These are phyloP conservation scores for Pseudofabraea citricarpa DNA, from an alignment of 2,329 filamentous ascomycete genomes.

Conservation along the genomic window DNA sequence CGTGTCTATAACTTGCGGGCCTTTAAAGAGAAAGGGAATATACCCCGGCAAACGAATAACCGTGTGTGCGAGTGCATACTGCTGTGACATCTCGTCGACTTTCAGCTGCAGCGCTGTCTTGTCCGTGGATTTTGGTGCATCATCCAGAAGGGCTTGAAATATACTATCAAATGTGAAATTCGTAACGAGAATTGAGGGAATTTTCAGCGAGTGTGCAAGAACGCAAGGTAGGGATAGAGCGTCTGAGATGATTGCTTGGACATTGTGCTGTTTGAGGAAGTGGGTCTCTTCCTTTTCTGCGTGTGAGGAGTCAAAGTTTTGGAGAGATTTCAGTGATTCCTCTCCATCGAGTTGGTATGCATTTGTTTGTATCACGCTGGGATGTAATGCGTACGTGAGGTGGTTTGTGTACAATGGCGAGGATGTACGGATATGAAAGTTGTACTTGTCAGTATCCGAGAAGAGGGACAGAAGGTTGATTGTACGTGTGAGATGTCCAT, in stretches of 20 bases:
- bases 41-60: conserved; percentile 12
- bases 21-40: conserved; percentile 9
- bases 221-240: conserved; percentile 8
- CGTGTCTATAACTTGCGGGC: conserved; percentile 6
- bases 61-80: conserved; percentile 10
- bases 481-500: conserved; percentile 30
- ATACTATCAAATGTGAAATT: conserved; percentile 14
- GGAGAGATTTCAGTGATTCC: conserved; percentile 8
- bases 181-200: conserved; percentile 9
- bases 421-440: conserved; percentile 11
- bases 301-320: conserved; percentile 5
- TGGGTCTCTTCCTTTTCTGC: conserved; percentile 6
- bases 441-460: conserved; percentile 13
- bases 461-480: conserved; percentile 28
- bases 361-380: conserved; percentile 9
- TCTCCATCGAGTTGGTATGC: conserved; percentile 9
- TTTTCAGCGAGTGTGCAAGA: conserved; percentile 6
- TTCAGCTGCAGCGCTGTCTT: conserved; percentile 4
- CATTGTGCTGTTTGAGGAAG: conserved; percentile 7
- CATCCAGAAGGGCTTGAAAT: conserved; percentile 8
- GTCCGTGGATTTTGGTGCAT: conserved; percentile 4
- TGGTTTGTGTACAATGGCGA: conserved; percentile 5
- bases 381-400: conserved; percentile 6
- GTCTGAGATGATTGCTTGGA: conserved; percentile 8
- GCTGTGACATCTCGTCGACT: conserved; percentile 9